Conservation (phyloP, 768 basidiomycete genomes). For the Naganishia onofrii region DNA sequence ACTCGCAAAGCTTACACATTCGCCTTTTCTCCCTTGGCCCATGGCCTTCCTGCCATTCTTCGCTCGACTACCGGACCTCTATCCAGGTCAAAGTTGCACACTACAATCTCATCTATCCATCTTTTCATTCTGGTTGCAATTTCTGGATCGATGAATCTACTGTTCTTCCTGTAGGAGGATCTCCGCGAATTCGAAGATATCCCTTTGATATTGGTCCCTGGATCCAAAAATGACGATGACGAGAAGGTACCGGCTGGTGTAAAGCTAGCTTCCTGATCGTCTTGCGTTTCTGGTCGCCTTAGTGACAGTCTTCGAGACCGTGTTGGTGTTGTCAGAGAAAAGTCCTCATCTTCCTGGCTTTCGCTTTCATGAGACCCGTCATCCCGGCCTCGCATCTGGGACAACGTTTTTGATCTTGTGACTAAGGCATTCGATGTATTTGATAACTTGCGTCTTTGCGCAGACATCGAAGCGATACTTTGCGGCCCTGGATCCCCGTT, state of each 20-base stretch:
- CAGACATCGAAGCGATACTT: not conserved
- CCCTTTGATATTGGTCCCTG: not conserved
- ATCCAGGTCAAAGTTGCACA: slow-evolving; percentile 77
- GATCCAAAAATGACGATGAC: slow-evolving; percentile 12
- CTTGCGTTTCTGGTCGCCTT: not conserved
- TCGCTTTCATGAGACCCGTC: not conserved
- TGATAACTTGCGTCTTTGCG: slow-evolving; percentile 3
- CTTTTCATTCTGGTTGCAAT: slow-evolving; percentile 36
- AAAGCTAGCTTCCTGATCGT: not conserved
- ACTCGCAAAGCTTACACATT: slow-evolving; percentile 67
- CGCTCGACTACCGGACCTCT: slow-evolving; percentile 74
- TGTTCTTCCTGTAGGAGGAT: not conserved
- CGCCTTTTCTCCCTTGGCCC: slow-evolving; percentile 68
- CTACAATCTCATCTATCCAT: slow-evolving; percentile 52
- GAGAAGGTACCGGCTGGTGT: not conserved
- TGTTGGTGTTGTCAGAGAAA: not conserved
- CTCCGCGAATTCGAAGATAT: not conserved
- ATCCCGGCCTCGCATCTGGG: not conserved
- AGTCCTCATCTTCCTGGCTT: slow-evolving; percentile 1
- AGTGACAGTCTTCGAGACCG: not conserved
- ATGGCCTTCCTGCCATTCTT: slow-evolving; percentile 65
- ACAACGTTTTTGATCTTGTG: not conserved
- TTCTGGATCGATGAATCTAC: slow-evolving; percentile 14
- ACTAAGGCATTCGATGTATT: not conserved
- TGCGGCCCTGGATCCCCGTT: not conserved